Evolutionary conservation across 2,329 filamentous ascomycete species (phyloP).

Genomic region (Paraphoma chrysanthemicola): DNA sequence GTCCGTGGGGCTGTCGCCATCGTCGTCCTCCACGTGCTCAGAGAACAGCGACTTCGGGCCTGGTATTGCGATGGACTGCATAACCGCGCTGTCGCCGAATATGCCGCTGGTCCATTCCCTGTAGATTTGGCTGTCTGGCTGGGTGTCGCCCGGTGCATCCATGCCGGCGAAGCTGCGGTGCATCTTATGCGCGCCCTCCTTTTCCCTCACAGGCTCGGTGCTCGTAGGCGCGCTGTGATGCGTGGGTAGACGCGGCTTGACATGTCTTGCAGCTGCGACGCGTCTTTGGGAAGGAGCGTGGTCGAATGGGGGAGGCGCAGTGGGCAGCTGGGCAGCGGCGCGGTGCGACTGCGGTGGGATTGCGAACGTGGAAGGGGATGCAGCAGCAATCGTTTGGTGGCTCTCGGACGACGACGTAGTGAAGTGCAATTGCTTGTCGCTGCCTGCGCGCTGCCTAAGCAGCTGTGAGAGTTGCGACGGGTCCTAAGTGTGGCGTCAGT

Average conservation of each 20-base stretch:
- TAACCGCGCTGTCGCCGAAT: constrained; percentile 13
- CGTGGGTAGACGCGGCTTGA: constrained; percentile 34
- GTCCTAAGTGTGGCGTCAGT: constrained; percentile 35
- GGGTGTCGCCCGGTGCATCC: constrained; percentile 53
- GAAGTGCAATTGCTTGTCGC: constrained; percentile 26
- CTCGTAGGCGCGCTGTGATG: constrained; percentile 42
- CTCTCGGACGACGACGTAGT: constrained; percentile 34
- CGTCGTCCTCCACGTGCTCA: constrained; percentile 21
- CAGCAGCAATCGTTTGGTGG: constrained; percentile 12
- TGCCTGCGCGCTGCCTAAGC: constrained; percentile 43
- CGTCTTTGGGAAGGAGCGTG: constrained; percentile 33
- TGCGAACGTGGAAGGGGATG: constrained; percentile 11
- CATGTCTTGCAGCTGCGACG: constrained; percentile 37
- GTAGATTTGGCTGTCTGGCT: constrained; percentile 56
- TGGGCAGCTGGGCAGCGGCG: constrained; percentile 17
- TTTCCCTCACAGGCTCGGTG: constrained; percentile 25
- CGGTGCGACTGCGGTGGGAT: constrained; percentile 6
- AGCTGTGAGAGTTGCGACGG: constrained; percentile 46
- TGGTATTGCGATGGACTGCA: constrained; percentile 3
- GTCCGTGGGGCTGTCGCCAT: constrained; percentile 18
- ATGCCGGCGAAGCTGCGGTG: constrained; percentile 48
- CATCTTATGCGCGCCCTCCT: constrained; percentile 31
- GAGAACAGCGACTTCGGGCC: constrained; percentile 27
- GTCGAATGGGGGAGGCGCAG: constrained; percentile 15
- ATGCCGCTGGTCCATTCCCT: constrained; percentile 46